A percentile compares a stretch with the other conserved stretches of the same genome.
phyloP scores from a whole-genome alignment of 2,329 filamentous ascomycete species.

The Macroventuria anomochaeta region DNA sequence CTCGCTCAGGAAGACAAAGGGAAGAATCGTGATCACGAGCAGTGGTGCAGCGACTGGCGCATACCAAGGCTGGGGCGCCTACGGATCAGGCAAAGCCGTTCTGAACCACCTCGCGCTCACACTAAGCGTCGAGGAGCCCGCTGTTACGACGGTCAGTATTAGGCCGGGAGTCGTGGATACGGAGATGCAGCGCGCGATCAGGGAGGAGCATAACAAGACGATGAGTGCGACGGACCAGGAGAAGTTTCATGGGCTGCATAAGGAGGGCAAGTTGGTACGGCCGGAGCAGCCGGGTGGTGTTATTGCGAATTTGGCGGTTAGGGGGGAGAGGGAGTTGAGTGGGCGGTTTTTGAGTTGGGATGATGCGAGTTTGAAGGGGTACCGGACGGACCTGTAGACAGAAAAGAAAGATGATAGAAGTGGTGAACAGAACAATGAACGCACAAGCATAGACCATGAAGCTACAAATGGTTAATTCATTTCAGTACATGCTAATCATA shows the following conservation, averaged over 20 bases:
- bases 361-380: conserved; percentile 36
- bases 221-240: conserved; percentile 65
- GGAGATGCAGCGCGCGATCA: conserved; percentile 84
- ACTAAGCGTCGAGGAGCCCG: conserved; percentile 76
- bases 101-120: conserved; percentile 80
- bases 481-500: conserved; percentile 3
- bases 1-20: conserved; percentile 70
- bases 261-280: conserved; percentile 73
- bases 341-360: conserved; percentile 72
- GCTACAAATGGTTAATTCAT: too few species aligned
- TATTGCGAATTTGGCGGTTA: conserved; percentile 77
- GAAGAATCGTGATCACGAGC: conserved; percentile 78
- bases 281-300: conserved; percentile 87
- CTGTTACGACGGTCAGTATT: conserved; percentile 74
- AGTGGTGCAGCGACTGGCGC: conserved; percentile 74
- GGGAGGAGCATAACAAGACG: conserved; percentile 70
- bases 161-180: conserved; percentile 86
- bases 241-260: conserved; percentile 73
- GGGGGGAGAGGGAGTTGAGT: conserved; percentile 69
- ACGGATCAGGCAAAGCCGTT: conserved; percentile 83
- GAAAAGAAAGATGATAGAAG: too few species aligned
- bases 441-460: too few species aligned
- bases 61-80: conserved; percentile 78
- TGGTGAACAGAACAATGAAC: too few species aligned
- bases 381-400: conserved; percentile 29